phyloP scores from a whole-genome alignment of 257 asterid species.

The Solanum dulcamara region DNA sequence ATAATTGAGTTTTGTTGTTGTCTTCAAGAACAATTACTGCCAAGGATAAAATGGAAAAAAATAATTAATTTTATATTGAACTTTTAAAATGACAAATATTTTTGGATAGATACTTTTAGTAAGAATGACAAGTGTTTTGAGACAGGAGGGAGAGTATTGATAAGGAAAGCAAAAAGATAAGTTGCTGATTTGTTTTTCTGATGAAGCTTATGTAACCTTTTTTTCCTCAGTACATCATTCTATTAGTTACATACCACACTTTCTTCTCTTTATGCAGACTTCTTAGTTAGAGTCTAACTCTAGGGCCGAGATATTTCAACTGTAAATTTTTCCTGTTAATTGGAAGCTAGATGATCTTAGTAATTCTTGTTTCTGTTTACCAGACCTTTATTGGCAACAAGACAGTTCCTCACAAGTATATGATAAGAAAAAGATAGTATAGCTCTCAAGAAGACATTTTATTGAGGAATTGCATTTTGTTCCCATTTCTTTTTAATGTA shows the following conservation, averaged over 20 bases:
- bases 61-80: no score
- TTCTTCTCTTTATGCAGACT: not conserved
- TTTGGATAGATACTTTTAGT: not conserved
- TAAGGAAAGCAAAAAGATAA: not conserved
- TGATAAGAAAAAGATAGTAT: not conserved
- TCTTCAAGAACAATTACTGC: not conserved
- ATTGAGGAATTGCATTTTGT: not conserved
- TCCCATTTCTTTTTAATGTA: not conserved
- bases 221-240: not conserved
- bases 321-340: not conserved
- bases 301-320: not conserved
- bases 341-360: not conserved
- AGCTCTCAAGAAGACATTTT: not conserved
- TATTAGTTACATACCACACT: not conserved
- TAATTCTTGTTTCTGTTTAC: not conserved
- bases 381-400: not conserved
- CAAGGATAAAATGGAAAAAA: not conserved
- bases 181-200: not conserved
- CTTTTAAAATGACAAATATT: no score
- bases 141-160: not conserved
- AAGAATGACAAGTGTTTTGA: not conserved
- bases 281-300: not conserved
- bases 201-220: not conserved
- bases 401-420: not conserved
- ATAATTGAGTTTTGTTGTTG: not conserved